Evolutionary conservation across 345 rosid genomes (phyloP).

Genomic region (Linum usitatissimum): DNA sequence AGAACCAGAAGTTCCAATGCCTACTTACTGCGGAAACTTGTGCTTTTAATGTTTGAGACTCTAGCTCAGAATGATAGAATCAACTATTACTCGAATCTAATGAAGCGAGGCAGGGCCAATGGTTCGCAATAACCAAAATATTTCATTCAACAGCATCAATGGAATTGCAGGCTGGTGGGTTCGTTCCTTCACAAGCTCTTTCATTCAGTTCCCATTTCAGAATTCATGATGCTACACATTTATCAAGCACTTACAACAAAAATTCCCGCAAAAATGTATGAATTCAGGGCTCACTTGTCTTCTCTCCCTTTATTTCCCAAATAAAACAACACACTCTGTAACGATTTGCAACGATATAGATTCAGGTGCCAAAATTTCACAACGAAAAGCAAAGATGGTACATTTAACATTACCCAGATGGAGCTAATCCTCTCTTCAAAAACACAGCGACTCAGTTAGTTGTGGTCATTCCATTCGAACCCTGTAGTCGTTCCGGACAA

Average conservation of each 20-base stretch:
- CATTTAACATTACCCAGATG: neutral
- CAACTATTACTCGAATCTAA: neutral
- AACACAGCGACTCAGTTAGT: conserved; percentile 31
- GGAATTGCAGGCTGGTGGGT: no score
- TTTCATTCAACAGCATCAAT: no score
- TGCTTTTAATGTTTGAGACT: conserved; percentile 21
- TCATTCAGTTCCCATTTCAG: neutral
- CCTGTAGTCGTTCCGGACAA: conserved; percentile 54
- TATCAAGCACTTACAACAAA: neutral
- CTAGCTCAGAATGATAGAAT: conserved; percentile 19
- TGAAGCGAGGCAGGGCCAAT: neutral
- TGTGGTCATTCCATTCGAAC: conserved; percentile 49
- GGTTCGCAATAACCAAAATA: neutral
- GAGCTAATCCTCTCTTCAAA: neutral
- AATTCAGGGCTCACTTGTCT: neutral
- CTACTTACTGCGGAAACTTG: no score
- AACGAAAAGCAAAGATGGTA: neutral
- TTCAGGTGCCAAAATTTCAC: neutral
- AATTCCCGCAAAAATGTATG: neutral
- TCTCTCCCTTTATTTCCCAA: neutral
- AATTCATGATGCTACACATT: neutral
- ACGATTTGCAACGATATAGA: neutral
- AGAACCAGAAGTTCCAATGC: no score
- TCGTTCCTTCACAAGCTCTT: no score
- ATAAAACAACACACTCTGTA: neutral